These are phyloP conservation scores for Phialemoniopsis sp. DNA, from an alignment of 2,329 filamentous ascomycete species.

Conservation along the genomic window DNA sequence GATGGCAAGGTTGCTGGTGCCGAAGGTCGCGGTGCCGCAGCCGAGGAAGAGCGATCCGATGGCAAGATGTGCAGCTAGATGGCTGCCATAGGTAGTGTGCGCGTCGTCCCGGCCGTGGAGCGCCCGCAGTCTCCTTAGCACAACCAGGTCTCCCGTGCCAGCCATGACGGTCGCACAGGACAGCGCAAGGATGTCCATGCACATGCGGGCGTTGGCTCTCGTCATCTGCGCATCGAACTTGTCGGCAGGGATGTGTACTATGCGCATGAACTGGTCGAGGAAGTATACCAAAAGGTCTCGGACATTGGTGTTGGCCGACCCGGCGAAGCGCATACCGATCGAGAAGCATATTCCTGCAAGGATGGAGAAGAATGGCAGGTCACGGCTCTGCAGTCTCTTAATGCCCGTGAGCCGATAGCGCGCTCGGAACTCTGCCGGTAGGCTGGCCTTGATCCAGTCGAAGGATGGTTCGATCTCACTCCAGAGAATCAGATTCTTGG, in stretches of 20 bases:
- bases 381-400: slow-evolving; percentile 66
- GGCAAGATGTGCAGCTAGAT: slow-evolving; percentile 88
- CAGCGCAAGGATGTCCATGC: slow-evolving; percentile 82
- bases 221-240: slow-evolving; percentile 83
- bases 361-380: slow-evolving; percentile 92
- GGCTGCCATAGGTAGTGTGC: slow-evolving; percentile 87
- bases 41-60: slow-evolving; percentile 88
- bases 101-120: slow-evolving; percentile 83
- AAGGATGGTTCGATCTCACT: slow-evolving; percentile 69
- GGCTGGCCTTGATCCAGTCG: slow-evolving; percentile 70
- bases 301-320: slow-evolving; percentile 64
- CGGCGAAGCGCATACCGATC: slow-evolving; percentile 69
- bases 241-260: slow-evolving; percentile 55
- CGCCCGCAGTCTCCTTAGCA: slow-evolving; percentile 80
- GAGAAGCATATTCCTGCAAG: slow-evolving; percentile 83
- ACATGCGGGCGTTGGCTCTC: slow-evolving; percentile 80
- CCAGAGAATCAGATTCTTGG: slow-evolving; percentile 93
- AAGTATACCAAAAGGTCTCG: slow-evolving; percentile 81
- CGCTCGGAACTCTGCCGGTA: slow-evolving; percentile 66
- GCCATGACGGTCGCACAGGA: slow-evolving; percentile 90
- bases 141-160: slow-evolving; percentile 82
- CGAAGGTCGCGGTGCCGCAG: slow-evolving; percentile 88
- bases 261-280: slow-evolving; percentile 79
- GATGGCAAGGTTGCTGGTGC: slow-evolving; percentile 81
- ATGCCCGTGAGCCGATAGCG: slow-evolving; percentile 57